phyloP scores from a whole-genome alignment of 768 basidiomycete genomes.

The Strobilomyces echinocephalus region DNA sequence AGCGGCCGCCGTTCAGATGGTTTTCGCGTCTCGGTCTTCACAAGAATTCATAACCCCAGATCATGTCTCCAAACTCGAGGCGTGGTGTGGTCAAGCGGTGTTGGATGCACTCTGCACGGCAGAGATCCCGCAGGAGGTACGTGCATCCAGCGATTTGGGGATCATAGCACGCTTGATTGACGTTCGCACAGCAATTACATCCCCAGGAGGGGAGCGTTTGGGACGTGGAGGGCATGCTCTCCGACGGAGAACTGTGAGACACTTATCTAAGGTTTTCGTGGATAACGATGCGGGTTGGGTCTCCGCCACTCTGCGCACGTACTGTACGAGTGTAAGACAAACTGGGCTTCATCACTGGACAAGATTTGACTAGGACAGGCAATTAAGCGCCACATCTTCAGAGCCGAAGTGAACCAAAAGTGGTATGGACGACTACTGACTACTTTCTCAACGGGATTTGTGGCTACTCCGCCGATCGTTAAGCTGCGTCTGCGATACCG shows the following conservation, averaged over 20 bases:
- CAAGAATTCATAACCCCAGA: constrained; percentile 72
- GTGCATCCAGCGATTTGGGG: not conserved
- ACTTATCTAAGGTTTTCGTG: not conserved
- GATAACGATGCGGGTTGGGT: not conserved
- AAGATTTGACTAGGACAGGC: not conserved
- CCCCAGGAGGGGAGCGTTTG: constrained; percentile 54
- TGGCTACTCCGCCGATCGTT: not conserved
- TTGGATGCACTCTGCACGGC: constrained; percentile 51
- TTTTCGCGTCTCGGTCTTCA: constrained; percentile 72
- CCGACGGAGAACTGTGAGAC: constrained; percentile 9
- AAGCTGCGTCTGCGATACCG: constrained; percentile 1
- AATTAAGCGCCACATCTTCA: constrained; percentile 26
- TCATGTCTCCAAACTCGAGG: constrained; percentile 54
- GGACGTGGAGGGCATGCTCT: constrained; percentile 28
- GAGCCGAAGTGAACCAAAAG: constrained; percentile 10
- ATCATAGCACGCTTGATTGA: constrained; percentile 6
- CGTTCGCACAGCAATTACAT: constrained; percentile 44
- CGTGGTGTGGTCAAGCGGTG: constrained; percentile 57
- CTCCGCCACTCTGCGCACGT: not conserved
- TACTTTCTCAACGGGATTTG: constrained; percentile 1
- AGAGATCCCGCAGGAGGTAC: constrained; percentile 49
- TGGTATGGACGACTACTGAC: not conserved
- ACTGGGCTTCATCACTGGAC: not conserved
- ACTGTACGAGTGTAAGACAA: not conserved
- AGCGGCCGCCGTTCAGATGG: constrained; percentile 78